Percentiles rank a stretch among this genome's conserved stretches.
Conservation (phyloP, 192 early-diverging fungal species). For the Coemansia sp. region DNA sequence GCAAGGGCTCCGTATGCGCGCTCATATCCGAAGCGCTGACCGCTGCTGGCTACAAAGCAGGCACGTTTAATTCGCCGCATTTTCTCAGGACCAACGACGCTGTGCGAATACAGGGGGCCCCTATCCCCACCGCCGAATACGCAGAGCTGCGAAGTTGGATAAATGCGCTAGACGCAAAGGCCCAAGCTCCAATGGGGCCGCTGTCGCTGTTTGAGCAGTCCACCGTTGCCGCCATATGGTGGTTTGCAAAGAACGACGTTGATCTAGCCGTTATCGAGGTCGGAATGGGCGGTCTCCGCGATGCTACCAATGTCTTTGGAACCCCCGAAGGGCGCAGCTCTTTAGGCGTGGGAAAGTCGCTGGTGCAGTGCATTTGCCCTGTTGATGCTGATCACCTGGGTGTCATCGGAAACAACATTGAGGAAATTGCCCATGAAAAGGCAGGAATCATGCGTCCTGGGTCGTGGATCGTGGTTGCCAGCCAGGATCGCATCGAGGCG, state of each 20-base stretch:
- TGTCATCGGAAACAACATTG: constrained; percentile 66
- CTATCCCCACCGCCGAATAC: constrained; percentile 51
- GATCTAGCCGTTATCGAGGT: constrained; percentile 82
- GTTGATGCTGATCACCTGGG: constrained; percentile 77
- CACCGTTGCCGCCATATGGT: constrained; percentile 61
- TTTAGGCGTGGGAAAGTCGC: constrained; percentile 47
- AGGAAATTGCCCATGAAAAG: constrained; percentile 74
- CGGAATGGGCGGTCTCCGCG: constrained; percentile 74
- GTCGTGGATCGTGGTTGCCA: constrained; percentile 45
- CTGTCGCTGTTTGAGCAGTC: constrained; percentile 75
- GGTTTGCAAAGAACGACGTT: constrained; percentile 59
- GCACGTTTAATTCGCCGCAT: constrained; percentile 80
- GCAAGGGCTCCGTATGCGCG: constrained; percentile 82
- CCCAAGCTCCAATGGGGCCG: constrained; percentile 18
- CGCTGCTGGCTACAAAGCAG: constrained; percentile 50
- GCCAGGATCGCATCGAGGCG: constrained; percentile 36
- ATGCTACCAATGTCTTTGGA: constrained; percentile 81
- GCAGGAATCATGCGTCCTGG: constrained; percentile 70
- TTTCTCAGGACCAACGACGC: constrained; percentile 67
- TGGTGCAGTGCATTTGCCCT: constrained; percentile 61
- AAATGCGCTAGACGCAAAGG: constrained; percentile 34
- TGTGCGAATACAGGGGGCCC: constrained; percentile 59
- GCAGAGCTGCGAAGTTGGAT: constrained; percentile 46
- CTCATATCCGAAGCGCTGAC: constrained; percentile 44
- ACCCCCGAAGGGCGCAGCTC: constrained; percentile 44